These are phyloP conservation scores for Pyricularia pennisetigena DNA, from an alignment of 2,329 filamentous ascomycete species.

Conservation along the genomic window DNA sequence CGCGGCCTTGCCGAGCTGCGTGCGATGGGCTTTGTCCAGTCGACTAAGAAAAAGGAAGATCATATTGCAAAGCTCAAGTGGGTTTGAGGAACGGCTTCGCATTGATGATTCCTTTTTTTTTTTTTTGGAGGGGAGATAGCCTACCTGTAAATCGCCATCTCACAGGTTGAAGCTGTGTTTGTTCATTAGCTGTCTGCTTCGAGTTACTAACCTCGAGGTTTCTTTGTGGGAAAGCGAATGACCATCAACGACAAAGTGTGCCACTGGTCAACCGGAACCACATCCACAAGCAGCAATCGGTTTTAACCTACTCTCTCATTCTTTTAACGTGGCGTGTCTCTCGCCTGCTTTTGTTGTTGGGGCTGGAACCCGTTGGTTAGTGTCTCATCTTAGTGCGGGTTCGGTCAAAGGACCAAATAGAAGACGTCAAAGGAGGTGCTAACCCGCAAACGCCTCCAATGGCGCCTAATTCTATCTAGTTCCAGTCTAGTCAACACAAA, in stretches of 20 bases:
- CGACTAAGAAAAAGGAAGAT: conserved; percentile 83
- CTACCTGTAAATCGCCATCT: neutral
- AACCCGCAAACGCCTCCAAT: neutral
- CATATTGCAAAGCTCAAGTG: conserved; percentile 89
- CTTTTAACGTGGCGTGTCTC: neutral
- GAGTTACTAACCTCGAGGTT: neutral
- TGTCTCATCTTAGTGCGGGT: neutral
- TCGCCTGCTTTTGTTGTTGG: neutral
- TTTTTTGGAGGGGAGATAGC: neutral
- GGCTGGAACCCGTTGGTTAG: neutral
- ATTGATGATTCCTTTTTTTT: neutral
- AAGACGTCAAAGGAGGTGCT: neutral
- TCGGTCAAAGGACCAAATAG: neutral
- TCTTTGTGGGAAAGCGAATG: neutral
- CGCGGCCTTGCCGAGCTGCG: conserved; percentile 75
- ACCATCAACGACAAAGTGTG: neutral
- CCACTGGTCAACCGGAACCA: neutral
- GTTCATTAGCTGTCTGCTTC: neutral
- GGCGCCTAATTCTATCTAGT: neutral
- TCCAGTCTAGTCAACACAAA: neutral
- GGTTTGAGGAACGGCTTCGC: conserved; percentile 29
- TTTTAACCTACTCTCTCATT: neutral
- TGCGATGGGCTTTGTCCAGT: conserved; percentile 78
- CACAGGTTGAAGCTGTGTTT: neutral
- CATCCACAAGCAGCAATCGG: neutral